Conservation (phyloP, 2,329 filamentous ascomycete species). For the Aspergillus niger region DNA sequence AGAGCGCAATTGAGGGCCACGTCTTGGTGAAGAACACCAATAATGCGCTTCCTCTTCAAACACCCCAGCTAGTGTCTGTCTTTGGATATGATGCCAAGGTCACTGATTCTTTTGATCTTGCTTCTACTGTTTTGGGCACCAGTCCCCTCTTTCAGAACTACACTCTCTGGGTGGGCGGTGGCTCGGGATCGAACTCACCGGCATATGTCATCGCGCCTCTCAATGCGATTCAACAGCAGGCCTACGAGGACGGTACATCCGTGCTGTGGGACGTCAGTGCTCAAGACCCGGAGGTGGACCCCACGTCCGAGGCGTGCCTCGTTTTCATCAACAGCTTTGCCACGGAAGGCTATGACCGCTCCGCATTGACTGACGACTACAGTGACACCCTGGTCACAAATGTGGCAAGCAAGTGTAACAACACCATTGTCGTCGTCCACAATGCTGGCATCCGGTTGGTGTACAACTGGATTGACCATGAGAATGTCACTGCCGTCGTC, state of each 20-base stretch:
- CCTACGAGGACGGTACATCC: conserved; percentile 56
- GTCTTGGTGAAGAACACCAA: conserved; percentile 57
- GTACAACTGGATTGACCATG: conserved; percentile 59
- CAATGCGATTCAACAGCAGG: conserved; percentile 55
- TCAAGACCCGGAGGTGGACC: conserved; percentile 20
- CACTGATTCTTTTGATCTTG: conserved; percentile 6
- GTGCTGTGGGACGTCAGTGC: conserved; percentile 26
- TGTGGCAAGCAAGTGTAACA: conserved; percentile 61
- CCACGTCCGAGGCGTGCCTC: conserved; percentile 39
- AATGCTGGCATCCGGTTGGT: conserved; percentile 64
- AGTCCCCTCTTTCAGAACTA: conserved; percentile 39
- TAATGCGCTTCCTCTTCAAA: conserved; percentile 50
- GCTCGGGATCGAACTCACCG: conserved; percentile 52
- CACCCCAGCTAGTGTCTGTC: conserved; percentile 26
- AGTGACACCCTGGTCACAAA: conserved; percentile 60
- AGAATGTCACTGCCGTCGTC: conserved; percentile 65
- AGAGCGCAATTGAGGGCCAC: conserved; percentile 59
- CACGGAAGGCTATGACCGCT: conserved; percentile 42
- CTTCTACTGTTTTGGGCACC: not conserved
- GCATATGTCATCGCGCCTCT: conserved; percentile 55
- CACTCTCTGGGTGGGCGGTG: conserved; percentile 50
- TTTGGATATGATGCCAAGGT: conserved; percentile 30
- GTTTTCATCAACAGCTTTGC: conserved; percentile 62
- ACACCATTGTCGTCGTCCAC: conserved; percentile 66
- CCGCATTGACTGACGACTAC: conserved; percentile 35